These are phyloP conservation scores for Camelina sativa DNA, from an alignment of 345 rosid species.

Conservation along the genomic window DNA sequence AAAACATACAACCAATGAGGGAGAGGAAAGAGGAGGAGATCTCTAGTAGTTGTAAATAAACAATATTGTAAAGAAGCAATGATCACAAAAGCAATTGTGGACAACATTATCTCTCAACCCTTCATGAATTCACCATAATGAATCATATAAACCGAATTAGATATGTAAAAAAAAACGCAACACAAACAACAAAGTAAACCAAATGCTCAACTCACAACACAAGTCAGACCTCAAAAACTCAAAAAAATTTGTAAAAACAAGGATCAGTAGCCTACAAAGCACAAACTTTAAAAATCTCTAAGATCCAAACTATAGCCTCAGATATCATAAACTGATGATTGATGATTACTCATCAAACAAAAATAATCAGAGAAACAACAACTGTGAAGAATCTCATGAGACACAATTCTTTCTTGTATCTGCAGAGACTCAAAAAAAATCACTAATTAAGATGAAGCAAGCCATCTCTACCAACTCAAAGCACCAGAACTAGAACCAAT, in stretches of 20 bases:
- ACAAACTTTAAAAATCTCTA: not conserved
- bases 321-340: not conserved
- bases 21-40: not conserved
- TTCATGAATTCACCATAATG: not conserved
- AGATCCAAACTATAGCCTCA: constrained; percentile 11
- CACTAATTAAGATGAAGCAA: not conserved
- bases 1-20: constrained; percentile 32
- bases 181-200: constrained; percentile 2
- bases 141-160: not conserved
- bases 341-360: not conserved
- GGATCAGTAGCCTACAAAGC: not conserved
- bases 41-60: not conserved
- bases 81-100: not conserved
- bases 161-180: not conserved
- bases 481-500: not conserved
- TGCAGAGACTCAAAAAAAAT: not conserved
- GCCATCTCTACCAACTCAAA: not conserved
- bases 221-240: constrained; percentile 28
- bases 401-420: constrained; percentile 8
- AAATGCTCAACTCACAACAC: constrained; percentile 15
- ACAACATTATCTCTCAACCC: not conserved
- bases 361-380: not conserved
- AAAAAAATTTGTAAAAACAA: not conserved
- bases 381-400: not conserved
- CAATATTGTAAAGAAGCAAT: constrained; percentile 12